These are phyloP conservation scores for Trametes gibbosa DNA, from an alignment of 768 basidiomycete genomes.

Conservation along the genomic window DNA sequence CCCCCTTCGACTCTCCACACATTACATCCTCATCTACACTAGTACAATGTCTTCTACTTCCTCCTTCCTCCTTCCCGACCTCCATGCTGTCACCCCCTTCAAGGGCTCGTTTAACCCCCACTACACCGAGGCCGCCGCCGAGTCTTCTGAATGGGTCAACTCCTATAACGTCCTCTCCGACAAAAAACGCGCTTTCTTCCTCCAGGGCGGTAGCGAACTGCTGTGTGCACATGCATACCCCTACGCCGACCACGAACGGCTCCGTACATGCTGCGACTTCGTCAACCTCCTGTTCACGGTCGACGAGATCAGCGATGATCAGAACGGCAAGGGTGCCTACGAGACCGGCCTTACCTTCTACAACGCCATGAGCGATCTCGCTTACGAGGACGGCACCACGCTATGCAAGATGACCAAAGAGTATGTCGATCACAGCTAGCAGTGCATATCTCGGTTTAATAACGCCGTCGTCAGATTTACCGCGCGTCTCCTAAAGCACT, in stretches of 20 bases:
- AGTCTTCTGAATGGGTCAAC: constrained; percentile 62
- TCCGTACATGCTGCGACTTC: constrained; percentile 62
- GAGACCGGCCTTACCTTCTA: constrained; percentile 52
- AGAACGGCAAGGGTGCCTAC: constrained; percentile 52
- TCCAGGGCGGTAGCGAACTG: constrained; percentile 58
- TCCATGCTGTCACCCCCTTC: constrained; percentile 45
- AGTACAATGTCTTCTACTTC: neutral
- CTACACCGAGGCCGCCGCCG: constrained; percentile 52
- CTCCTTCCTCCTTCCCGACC: constrained; percentile 52
- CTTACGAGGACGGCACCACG: constrained; percentile 54
- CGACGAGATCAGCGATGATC: constrained; percentile 69
- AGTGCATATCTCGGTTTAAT: neutral
- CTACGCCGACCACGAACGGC: constrained; percentile 53
- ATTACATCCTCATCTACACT: neutral
- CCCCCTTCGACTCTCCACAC: neutral
- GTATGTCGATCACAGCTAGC: constrained; percentile 34
- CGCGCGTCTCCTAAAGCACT: constrained; percentile 39
- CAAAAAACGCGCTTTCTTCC: constrained; percentile 61
- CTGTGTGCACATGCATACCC: constrained; percentile 61
- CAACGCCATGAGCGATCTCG: constrained; percentile 48
- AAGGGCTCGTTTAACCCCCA: constrained; percentile 53
- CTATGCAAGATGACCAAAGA: constrained; percentile 61
- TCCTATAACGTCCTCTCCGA: constrained; percentile 57
- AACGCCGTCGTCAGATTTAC: constrained; percentile 44
- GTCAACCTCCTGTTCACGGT: constrained; percentile 64